Conservation (phyloP, 768 basidiomycete genomes). For the Galerina sulciceps region DNA sequence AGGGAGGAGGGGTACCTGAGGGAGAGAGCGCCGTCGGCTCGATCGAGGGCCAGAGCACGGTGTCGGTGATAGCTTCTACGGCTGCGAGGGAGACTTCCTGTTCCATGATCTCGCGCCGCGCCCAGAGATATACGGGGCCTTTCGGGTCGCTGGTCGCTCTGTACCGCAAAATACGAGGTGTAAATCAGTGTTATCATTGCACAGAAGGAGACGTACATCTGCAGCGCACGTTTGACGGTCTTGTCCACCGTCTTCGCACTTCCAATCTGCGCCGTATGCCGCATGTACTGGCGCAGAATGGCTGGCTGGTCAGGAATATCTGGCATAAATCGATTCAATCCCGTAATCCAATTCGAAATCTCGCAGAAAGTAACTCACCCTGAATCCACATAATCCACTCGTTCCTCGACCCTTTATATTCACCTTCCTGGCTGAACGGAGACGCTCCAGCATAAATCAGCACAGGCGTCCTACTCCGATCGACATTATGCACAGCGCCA, state of each 20-base stretch:
- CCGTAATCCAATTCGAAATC: background rate
- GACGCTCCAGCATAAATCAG: conserved; percentile 77
- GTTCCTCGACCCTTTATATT: conserved; percentile 66
- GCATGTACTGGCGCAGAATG: conserved; percentile 79
- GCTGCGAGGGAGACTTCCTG: conserved; percentile 52
- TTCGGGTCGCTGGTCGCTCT: conserved; percentile 74
- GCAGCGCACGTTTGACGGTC: conserved; percentile 59
- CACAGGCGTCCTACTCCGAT: conserved; percentile 61
- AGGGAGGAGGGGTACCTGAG: conserved; percentile 25
- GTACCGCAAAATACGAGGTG: background rate
- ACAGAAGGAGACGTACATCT: conserved; percentile 51
- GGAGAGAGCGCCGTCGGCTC: conserved; percentile 52
- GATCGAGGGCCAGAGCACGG: conserved; percentile 55
- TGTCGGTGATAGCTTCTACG: conserved; percentile 32
- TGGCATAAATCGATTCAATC: conserved; percentile 25
- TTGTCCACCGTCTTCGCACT: conserved; percentile 57
- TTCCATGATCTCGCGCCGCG: conserved; percentile 72
- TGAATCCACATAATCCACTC: conserved; percentile 80
- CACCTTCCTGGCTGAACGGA: conserved; percentile 58
- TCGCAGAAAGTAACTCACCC: conserved; percentile 38
- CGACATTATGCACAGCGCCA: conserved; percentile 75
- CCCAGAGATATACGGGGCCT: conserved; percentile 79
- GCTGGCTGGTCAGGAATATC: conserved; percentile 73
- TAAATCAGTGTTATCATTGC: background rate
- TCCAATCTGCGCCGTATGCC: conserved; percentile 61